Conservation (phyloP, 192 early-diverging fungal species). For the Backusella australiensis region DNA sequence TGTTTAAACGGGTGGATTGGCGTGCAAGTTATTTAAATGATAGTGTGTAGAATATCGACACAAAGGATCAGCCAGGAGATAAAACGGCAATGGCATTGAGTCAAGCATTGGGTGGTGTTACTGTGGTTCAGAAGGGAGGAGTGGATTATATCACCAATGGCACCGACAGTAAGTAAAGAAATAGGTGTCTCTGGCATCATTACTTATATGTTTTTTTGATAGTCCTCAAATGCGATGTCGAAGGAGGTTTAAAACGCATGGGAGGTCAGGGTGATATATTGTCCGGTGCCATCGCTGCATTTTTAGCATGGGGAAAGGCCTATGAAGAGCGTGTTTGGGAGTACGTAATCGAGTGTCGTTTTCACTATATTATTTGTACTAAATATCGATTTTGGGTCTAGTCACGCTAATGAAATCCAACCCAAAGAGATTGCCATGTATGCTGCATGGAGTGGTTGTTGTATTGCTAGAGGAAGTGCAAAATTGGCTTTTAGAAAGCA, state of each 20-base stretch:
- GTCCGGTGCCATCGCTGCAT: slow-evolving; percentile 79
- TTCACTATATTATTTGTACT: not conserved
- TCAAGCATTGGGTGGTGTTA: slow-evolving; percentile 71
- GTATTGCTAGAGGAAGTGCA: slow-evolving; percentile 50
- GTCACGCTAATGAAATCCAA: slow-evolving; percentile 37
- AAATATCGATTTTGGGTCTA: slow-evolving; percentile 10
- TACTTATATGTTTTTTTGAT: not conserved
- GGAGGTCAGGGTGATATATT: slow-evolving; percentile 97
- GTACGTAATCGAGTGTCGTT: slow-evolving; percentile 29
- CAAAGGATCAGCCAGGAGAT: slow-evolving; percentile 31
- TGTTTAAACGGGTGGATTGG: not conserved
- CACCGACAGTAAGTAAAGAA: slow-evolving; percentile 34
- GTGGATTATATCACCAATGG: slow-evolving; percentile 79
- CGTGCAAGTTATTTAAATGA: not conserved
- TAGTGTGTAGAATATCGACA: slow-evolving; percentile 16
- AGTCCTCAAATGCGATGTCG: slow-evolving; percentile 60
- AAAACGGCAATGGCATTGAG: slow-evolving; percentile 50
- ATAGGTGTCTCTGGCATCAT: not conserved
- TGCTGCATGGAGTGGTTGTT: slow-evolving; percentile 68
- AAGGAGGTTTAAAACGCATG: slow-evolving; percentile 79
- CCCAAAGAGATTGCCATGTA: slow-evolving; percentile 47
- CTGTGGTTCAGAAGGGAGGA: slow-evolving; percentile 78
- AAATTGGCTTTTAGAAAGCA: slow-evolving; percentile 58
- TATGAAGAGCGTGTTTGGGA: slow-evolving; percentile 62
- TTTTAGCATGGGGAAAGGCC: slow-evolving; percentile 80